Conservation (phyloP, 2,329 filamentous ascomycete genomes). For the Venturia carpophila region DNA sequence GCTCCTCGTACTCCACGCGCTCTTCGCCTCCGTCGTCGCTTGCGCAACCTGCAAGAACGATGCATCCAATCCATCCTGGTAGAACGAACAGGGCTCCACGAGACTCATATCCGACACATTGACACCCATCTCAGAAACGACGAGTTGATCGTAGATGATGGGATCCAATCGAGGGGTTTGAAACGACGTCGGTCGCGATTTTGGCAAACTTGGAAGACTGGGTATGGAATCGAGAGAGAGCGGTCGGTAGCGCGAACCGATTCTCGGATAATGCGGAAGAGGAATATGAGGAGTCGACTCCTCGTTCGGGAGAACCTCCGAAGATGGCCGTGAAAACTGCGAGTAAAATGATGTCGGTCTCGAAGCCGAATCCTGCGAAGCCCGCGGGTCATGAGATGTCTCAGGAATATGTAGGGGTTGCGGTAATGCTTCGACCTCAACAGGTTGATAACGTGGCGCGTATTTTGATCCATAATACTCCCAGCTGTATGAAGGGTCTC, state of each 20-base stretch:
- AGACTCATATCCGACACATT: neutral
- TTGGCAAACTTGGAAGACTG: neutral
- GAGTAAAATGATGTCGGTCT: neutral
- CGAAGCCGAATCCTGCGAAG: neutral
- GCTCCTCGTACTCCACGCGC: neutral
- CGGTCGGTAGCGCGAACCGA: neutral
- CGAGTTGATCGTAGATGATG: neutral
- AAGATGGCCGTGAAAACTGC: neutral
- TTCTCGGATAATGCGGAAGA: neutral
- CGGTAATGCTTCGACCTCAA: neutral
- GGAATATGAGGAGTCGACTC: neutral
- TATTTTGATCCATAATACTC: neutral
- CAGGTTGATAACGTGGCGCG: neutral
- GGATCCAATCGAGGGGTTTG: neutral
- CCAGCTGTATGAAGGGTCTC: neutral
- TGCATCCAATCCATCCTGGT: neutral
- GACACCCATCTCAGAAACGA: neutral
- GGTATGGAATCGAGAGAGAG: neutral
- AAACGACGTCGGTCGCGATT: neutral
- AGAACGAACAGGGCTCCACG: neutral
- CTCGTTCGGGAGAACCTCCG: neutral
- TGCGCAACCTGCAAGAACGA: neutral
- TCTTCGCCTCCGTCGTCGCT: neutral
- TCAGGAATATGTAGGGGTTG: neutral
- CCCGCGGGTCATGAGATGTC: neutral